Conservation (phyloP, 2,329 filamentous ascomycete species). For the Neofusicoccum sp. region DNA sequence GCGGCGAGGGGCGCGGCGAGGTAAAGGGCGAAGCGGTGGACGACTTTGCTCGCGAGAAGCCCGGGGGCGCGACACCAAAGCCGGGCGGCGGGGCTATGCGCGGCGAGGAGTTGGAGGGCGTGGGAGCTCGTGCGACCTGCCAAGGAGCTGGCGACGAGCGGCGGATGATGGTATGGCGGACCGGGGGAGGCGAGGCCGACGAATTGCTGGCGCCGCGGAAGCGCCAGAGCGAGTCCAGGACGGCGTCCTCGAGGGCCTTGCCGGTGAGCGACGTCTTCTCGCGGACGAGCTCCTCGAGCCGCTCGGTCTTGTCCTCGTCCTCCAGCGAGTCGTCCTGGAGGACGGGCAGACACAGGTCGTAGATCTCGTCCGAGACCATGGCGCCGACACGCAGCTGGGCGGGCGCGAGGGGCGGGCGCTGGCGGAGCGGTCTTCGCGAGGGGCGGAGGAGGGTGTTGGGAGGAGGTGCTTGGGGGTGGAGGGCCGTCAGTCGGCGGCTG, state of each 20-base stretch:
- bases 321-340: slow-evolving; percentile 80
- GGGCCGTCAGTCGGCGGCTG: slow-evolving; percentile 18
- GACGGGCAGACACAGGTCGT: slow-evolving; percentile 87
- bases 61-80: slow-evolving; percentile 71
- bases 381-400: neutral
- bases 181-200: slow-evolving; percentile 77
- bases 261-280: slow-evolving; percentile 77
- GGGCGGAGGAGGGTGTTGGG: neutral
- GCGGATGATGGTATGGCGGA: slow-evolving; percentile 86
- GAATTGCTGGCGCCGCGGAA: slow-evolving; percentile 66
- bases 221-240: slow-evolving; percentile 89
- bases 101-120: slow-evolving; percentile 81
- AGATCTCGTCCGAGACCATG: slow-evolving; percentile 92
- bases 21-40: slow-evolving; percentile 85
- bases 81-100: slow-evolving; percentile 81
- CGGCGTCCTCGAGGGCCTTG: slow-evolving; percentile 80
- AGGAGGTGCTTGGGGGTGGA: slow-evolving; percentile 16
- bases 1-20: slow-evolving; percentile 88
- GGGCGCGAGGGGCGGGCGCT: neutral
- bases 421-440: neutral
- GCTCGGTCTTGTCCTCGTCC: slow-evolving; percentile 95
- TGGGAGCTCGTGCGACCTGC: slow-evolving; percentile 74
- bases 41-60: slow-evolving; percentile 75
- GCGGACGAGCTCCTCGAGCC: slow-evolving; percentile 81
- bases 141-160: slow-evolving; percentile 91